Evolutionary conservation across 2,329 filamentous ascomycete genomes (phyloP), one percentile per base, ranked within the genome.

Genomic region (Penicillium sclerotigenum): DNA sequence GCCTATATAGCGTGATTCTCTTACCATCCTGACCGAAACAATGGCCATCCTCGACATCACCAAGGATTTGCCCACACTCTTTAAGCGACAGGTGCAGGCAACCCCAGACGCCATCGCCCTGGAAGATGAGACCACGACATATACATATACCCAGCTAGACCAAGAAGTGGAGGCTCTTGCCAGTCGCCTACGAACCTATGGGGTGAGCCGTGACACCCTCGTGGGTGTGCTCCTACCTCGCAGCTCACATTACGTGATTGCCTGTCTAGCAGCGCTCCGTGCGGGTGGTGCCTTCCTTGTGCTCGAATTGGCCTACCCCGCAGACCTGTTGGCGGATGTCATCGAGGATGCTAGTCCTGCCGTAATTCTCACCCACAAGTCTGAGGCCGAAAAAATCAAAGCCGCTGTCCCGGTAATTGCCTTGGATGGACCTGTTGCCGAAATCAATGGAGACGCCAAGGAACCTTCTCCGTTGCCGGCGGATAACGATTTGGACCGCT

Each of bases 241-340:
- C 52, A 90, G 87, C 70, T 87, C 88, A 47, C 83, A 91, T 73
- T 91, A 92, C 73, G 87, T 93, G 58, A 86, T 92, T 71, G 86
- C 88, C 16, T 91, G 87, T 68, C 78, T 93, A 50, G 89, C 89
- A 26, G 85, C 87, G n/a, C 81, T 92, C 37, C 84, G 87, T 57
- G 89, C 89, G 2, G 89, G 89, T 49, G 89, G 89, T 52, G 89
- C 89, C 1, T 93, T 91, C 68, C 79, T 93, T 5, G 89, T 92
- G 2, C 82, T 93, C 3, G 89, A 93, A 73, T 79, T 91, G 47
- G 89, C 89, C 3, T 92, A 92, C 61, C 89, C 89, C 14, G 83
- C 87, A 0, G 86, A 85, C 54, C 78, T 92, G 47, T 77, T 93
- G 59, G 83, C 87, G 49, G 88, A 91, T 72, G 89, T 92, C 49